Evolutionary conservation across 352 stramenopile genomes (phyloP), one percentile per base, ranked within the genome.

Genomic region (Phytophthora aleatoria): DNA sequence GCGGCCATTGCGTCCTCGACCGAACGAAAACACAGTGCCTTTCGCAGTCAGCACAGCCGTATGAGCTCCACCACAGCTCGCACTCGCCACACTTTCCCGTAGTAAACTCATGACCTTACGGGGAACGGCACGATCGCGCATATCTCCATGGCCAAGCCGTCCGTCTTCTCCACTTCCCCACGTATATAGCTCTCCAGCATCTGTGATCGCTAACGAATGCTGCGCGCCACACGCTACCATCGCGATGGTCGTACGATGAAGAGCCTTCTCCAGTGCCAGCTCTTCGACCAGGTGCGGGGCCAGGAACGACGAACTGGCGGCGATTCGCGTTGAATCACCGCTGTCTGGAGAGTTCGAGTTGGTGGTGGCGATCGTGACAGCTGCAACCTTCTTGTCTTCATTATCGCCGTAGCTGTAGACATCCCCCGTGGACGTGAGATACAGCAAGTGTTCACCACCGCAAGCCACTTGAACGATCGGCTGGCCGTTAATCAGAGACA

Each of bases 91-190:
- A 27, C 76, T 76, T 53, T 93, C 70, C 1, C 74, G 71, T 11
- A 95, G 58, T 43, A 95, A 64, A 57, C 77, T 85, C 84, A 95
- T 92, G 2, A 95, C 82, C 57, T 95, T 95, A 8, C 86, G 81
- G 6, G 86, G 84, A 12, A 92, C 76, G 13, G 70, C 64, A 15
- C 86, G 83, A 51, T 95, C 86, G 6, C 86, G 81, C 78, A 93
- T 92, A 47, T 95, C 86, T 6, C 86, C 86, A 53, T 95, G 86
- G 4, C 86, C 86, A 2, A 95, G 62, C 1, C 86, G 73, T 9
- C 86, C 86, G 60, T 95, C 86, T 71, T 95, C 86, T 5, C 86
- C 86, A 52, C 86, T 93, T 2, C 86, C 86, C 86, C 86, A 95
- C 1, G 86, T 91, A 62, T 91, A 95, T 13, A 95, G 30, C 54